A percentile compares a stretch with the other conserved stretches of the same genome.
These are phyloP conservation scores for Protea cynaroides DNA, from an alignment of 164 flowering plant species.

Conservation along the genomic window DNA sequence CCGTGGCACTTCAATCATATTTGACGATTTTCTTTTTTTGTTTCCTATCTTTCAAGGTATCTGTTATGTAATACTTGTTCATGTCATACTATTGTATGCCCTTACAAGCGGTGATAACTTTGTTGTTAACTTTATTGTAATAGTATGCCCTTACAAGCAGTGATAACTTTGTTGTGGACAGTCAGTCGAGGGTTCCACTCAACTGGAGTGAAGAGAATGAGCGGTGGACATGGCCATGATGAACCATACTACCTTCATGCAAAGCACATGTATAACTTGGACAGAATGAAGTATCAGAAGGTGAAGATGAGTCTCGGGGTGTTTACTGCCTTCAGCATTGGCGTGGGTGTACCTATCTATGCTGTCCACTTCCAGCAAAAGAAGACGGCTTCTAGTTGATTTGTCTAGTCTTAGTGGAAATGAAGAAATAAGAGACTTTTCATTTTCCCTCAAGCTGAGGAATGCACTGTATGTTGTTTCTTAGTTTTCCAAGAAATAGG, in stretches of 20 bases:
- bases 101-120: no score
- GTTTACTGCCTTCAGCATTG: slow-evolving; percentile 67
- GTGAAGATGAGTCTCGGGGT: slow-evolving; percentile 66
- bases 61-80: no score
- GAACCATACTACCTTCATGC: slow-evolving; percentile 86
- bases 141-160: no score
- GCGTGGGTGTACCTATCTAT: slow-evolving; percentile 72
- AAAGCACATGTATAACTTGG: slow-evolving; percentile 97
- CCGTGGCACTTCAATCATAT: no score
- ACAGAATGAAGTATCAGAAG: slow-evolving; percentile 70
- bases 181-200: slow-evolving; percentile 58
- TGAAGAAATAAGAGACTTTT: slow-evolving; percentile 4
- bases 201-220: slow-evolving; percentile 75
- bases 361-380: slow-evolving; percentile 92
- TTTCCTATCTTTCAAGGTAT: no score
- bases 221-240: slow-evolving; percentile 52
- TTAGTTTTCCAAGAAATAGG: no score
- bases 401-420: background rate
- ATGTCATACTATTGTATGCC: no score
- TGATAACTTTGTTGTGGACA: slow-evolving; percentile 14
- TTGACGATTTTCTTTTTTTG: no score
- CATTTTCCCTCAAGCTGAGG: no score
- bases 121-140: no score
- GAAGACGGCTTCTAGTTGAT: slow-evolving; percentile 76
- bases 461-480: no score